These are phyloP conservation scores for Cyberlindnera samutprakarnensis DNA, from an alignment of 805 yeast species.

Conservation along the genomic window DNA sequence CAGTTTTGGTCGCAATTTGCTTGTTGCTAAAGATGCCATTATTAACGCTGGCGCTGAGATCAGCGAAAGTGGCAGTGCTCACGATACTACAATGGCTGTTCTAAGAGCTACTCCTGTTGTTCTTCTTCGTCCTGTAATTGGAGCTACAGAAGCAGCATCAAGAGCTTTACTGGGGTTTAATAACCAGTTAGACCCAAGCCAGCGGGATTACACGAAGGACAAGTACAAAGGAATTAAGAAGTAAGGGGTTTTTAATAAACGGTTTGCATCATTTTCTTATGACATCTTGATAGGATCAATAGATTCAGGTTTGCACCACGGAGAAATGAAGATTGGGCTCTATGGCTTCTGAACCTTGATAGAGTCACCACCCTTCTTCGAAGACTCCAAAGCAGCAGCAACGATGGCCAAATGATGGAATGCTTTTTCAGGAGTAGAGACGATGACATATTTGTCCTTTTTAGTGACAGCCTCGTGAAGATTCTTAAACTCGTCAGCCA, in stretches of 20 bases:
- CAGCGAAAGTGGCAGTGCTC: conserved; percentile 56
- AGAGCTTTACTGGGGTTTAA: conserved; percentile 78
- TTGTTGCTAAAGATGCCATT: conserved; percentile 58
- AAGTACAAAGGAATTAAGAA: conserved; percentile 42
- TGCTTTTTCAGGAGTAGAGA: conserved; percentile 64
- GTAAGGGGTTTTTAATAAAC: not conserved
- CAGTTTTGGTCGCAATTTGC: conserved; percentile 61
- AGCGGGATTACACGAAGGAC: conserved; percentile 51
- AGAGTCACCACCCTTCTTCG: conserved; percentile 42
- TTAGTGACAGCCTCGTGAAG: conserved; percentile 52
- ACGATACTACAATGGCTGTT: conserved; percentile 58
- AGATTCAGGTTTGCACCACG: too few species aligned
- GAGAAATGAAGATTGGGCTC: too few species aligned
- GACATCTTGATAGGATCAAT: too few species aligned
- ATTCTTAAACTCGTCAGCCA: conserved; percentile 45
- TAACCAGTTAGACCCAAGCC: conserved; percentile 67
- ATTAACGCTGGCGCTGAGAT: conserved; percentile 53
- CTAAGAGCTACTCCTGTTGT: conserved; percentile 77
- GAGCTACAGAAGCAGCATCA: conserved; percentile 86
- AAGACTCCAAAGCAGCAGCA: conserved; percentile 76
- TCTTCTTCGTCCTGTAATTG: conserved; percentile 77
- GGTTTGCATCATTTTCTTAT: not conserved
- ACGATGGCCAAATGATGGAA: conserved; percentile 91
- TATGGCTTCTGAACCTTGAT: conserved; percentile 35
- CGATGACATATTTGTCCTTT: conserved; percentile 51